A percentile compares a stretch with the other conserved stretches of the same genome.
These are phyloP conservation scores for Epichloe sibirici DNA, from an alignment of 2,329 filamentous ascomycete genomes.

Conservation along the genomic window DNA sequence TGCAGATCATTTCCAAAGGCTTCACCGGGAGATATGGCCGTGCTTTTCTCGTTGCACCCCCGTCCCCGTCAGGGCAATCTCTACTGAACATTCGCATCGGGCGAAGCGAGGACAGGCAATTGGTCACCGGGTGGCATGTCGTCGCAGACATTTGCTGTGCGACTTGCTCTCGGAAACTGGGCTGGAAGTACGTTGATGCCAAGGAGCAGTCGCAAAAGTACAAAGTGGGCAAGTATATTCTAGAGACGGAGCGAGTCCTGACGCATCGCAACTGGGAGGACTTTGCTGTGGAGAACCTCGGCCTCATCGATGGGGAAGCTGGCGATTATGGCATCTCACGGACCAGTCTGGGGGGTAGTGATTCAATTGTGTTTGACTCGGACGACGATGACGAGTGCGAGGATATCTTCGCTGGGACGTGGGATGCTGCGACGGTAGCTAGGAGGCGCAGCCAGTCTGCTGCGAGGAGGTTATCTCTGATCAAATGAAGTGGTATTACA, in stretches of 20 bases:
- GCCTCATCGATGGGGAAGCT: constrained; percentile 3
- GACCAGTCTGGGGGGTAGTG: constrained; percentile 7
- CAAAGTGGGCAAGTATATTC: constrained; percentile 57
- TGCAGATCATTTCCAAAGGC: constrained; percentile 52
- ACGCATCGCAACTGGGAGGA: constrained; percentile 40
- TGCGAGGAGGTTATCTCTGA: constrained; percentile 9
- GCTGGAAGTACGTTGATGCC: constrained; percentile 59
- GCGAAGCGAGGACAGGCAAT: constrained; percentile 39
- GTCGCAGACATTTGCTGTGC: constrained; percentile 51
- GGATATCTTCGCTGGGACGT: constrained; percentile 49
- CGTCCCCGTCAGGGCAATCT: constrained; percentile 13
- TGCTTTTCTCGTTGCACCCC: constrained; percentile 45
- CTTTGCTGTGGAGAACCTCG: constrained; percentile 9
- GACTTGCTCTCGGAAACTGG: constrained; percentile 43
- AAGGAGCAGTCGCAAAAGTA: constrained; percentile 47
- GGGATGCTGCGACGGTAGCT: constrained; percentile 42
- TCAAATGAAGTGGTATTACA: not conserved
- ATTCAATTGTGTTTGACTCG: constrained; percentile 44
- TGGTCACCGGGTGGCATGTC: constrained; percentile 51
- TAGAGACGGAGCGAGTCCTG: constrained; percentile 48
- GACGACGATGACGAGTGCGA: constrained; percentile 56
- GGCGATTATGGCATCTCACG: not conserved
- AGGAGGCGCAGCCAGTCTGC: constrained; percentile 31
- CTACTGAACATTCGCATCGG: constrained; percentile 46
- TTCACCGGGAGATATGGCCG: constrained; percentile 55